phyloP scores from a whole-genome alignment of 768 basidiomycete genomes.

The Strobilomyces dryophilus region DNA sequence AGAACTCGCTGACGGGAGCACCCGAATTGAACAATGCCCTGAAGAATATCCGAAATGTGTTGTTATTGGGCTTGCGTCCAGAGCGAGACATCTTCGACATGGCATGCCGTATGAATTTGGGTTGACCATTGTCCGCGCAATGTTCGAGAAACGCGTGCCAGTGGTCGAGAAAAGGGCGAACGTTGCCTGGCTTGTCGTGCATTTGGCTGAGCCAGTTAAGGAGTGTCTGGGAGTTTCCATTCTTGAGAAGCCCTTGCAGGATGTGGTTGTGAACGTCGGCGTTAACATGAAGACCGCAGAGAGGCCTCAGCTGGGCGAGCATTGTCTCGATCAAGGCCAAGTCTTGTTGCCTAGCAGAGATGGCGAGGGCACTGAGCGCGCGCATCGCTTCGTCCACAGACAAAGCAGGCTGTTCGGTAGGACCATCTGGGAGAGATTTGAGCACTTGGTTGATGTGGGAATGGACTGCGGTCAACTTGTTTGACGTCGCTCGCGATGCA shows the following conservation, averaged over 20 bases:
- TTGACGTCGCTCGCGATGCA: slow-evolving; percentile 10
- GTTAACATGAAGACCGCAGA: slow-evolving; percentile 45
- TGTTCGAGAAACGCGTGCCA: slow-evolving; percentile 51
- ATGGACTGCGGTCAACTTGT: slow-evolving; percentile 21
- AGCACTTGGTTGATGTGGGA: slow-evolving; percentile 22
- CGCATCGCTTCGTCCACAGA: slow-evolving; percentile 30
- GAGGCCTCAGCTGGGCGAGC: slow-evolving; percentile 42
- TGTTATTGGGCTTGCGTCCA: slow-evolving; percentile 39
- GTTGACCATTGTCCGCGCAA: slow-evolving; percentile 29
- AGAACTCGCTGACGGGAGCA: slow-evolving; percentile 32
- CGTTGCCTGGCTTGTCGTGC: slow-evolving; percentile 43
- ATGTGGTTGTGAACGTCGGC: slow-evolving; percentile 47
- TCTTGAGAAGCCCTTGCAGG: slow-evolving; percentile 43
- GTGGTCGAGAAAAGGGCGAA: slow-evolving; percentile 46
- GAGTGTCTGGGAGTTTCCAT: slow-evolving; percentile 41
- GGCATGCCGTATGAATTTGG: slow-evolving; percentile 24
- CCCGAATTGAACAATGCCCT: slow-evolving; percentile 37
- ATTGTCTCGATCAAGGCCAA: slow-evolving; percentile 52
- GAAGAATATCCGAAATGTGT: slow-evolving; percentile 49
- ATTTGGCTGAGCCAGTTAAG: slow-evolving; percentile 52
- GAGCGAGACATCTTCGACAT: slow-evolving; percentile 36
- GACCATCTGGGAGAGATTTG: slow-evolving; percentile 13
- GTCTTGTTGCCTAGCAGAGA: slow-evolving; percentile 50
- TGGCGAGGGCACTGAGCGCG: slow-evolving; percentile 44
- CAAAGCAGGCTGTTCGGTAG: slow-evolving; percentile 10